Evolutionary conservation across 2,329 filamentous ascomycete species (phyloP).

Genomic region (Corynespora cassiicola): DNA sequence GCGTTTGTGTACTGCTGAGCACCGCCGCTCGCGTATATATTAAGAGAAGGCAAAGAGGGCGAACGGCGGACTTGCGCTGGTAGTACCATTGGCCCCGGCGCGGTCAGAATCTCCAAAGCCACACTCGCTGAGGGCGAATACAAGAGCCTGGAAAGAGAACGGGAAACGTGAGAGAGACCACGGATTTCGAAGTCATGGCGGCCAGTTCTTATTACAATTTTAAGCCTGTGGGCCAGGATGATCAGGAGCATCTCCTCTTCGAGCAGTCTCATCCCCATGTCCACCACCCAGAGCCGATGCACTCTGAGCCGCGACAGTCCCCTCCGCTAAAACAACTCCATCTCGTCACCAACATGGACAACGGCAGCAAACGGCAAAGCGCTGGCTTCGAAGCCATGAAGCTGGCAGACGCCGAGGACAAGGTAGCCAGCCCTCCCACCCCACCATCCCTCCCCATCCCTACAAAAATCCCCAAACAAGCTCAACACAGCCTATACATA

Average conservation of each 20-base stretch:
- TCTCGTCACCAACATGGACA: conserved; percentile 11
- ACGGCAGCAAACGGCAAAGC: conserved; percentile 12
- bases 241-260: conserved; percentile 9
- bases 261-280: no score
- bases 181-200: no score
- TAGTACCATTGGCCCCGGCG: no score
- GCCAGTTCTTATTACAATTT: conserved; percentile 6
- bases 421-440: conserved; percentile 13
- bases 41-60: no score
- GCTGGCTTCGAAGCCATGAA: conserved; percentile 25
- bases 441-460: not conserved
- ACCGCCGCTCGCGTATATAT: no score
- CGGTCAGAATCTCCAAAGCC: no score
- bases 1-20: no score
- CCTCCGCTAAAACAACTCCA: conserved; percentile 25
- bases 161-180: not conserved
- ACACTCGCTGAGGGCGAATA: not conserved
- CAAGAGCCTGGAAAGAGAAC: not conserved
- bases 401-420: conserved; percentile 22
- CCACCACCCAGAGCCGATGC: no score
- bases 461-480: conserved; percentile 7
- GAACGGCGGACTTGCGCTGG: no score
- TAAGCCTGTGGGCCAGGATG: conserved; percentile 1
- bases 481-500: no score
- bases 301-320: conserved; percentile 3